Base-by-base conservation (phyloP, 257 asterid species). In the Orobanche coerulescens region DNA sequence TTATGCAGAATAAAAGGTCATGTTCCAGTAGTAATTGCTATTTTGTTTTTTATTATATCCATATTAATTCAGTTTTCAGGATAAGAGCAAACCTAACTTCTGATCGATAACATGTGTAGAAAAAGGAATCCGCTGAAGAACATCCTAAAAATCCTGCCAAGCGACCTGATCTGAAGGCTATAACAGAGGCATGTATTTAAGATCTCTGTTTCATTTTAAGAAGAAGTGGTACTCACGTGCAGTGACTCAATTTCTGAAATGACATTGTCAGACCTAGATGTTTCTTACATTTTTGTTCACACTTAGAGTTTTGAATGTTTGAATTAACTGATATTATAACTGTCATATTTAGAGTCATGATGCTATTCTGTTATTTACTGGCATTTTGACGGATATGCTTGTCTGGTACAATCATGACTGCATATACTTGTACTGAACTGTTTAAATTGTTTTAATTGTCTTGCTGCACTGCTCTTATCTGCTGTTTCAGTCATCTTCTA, bases 111-210 rank as follows among this genome's bases (percentile, higher is more conserved):
- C 22, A 23, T 55, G 59, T 78, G 79, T 81, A 87, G 96, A 69
- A 26, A 55, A 28, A 46, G 30, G 60, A 31, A n/a, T 8, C 8
- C 4, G 8, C 69, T 5, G 82, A 72, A 33, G 81, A 65, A n/a
- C 49, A 39, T 24, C 12, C 59, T 2, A 87, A 80, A 62, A 74
- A 70, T 52, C 25, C 81, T 54, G 58, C 83, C 14, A 78, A 76
- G 79, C 75, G 98, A 53, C 96, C 98, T 9, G 96, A 91, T 65
- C 77, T 91, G 61, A 91, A 91, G 82, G 94, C 95, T n/a, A 69
- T 79, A 37, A 26, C 94, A 1, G 77, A 79, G 95, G 97, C 64
- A 76, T 63, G 74, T 30, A 25, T 37, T 47, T 57, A 24, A 9
- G 0, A n/a, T 43, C n/a, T 12, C 5, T 43, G 50, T 43, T 39